Evolutionary conservation across 345 rosid genomes (phyloP).

Genomic region (Citrus sp.): DNA sequence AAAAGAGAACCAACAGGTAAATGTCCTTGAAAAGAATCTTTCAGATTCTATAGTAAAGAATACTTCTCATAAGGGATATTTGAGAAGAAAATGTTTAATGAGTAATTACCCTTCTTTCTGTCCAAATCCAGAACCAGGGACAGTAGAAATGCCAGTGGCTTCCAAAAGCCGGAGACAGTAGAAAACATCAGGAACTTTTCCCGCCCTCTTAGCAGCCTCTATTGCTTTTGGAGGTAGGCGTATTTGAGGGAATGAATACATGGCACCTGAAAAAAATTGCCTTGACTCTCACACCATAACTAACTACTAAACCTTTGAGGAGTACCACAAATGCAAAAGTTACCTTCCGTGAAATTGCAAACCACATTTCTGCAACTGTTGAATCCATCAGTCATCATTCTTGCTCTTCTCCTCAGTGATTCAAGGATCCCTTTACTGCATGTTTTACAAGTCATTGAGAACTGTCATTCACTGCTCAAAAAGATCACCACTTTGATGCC

Average conservation of each 20-base stretch:
- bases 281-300: not conserved
- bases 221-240: conserved; percentile 75
- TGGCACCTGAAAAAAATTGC: conserved; percentile 62
- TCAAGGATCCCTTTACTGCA: conserved; percentile 87
- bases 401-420: conserved; percentile 91
- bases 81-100: not conserved
- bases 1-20: not conserved
- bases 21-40: not conserved
- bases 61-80: not conserved
- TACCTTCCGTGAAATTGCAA: conserved; percentile 98
- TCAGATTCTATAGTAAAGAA: not conserved
- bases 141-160: conserved; percentile 98
- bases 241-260: conserved; percentile 99
- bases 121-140: conserved; percentile 99
- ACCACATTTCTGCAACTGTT: conserved; percentile 95
- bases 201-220: conserved; percentile 78
- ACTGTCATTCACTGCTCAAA: conserved; percentile 6
- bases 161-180: conserved; percentile 95
- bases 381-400: conserved; percentile 96
- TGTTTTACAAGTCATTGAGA: not conserved
- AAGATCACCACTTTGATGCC: not conserved
- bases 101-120: conserved; percentile 86
- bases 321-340: not conserved
- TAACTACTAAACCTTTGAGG: not conserved
- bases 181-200: conserved; percentile 91